Percentiles rank a stretch among this genome's conserved stretches.
These are phyloP conservation scores for Brassica nigra DNA, from an alignment of 345 rosid species.

Conservation along the genomic window DNA sequence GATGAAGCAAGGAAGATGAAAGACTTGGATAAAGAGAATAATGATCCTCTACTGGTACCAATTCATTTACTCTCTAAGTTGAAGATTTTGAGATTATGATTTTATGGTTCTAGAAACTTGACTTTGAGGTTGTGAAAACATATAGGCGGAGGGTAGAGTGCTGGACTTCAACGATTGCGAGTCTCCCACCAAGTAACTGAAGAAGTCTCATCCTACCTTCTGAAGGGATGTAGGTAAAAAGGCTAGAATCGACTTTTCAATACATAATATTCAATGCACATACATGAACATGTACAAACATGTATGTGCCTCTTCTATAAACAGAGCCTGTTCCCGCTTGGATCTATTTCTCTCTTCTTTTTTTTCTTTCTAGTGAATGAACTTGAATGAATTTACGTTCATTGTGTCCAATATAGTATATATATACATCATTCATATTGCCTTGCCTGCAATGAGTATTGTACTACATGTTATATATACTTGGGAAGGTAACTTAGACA, in stretches of 20 bases:
- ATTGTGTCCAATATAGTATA: constrained; percentile 21
- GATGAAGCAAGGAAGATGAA: constrained; percentile 51
- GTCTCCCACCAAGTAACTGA: constrained; percentile 59
- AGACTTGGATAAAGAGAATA: constrained; percentile 48
- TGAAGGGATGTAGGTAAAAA: constrained; percentile 47
- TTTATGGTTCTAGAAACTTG: not conserved
- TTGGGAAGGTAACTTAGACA: constrained; percentile 5
- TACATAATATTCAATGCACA: constrained; percentile 17
- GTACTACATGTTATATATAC: not conserved
- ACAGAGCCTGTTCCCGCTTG: constrained; percentile 13
- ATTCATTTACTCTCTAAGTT: not conserved
- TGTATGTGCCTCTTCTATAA: constrained; percentile 32
- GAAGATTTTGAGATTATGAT: not conserved
- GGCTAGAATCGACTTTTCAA: constrained; percentile 2
- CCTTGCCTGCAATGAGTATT: not conserved
- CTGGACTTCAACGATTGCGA: constrained; percentile 95
- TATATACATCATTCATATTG: constrained; percentile 24
- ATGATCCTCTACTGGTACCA: constrained; percentile 38
- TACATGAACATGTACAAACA: constrained; percentile 35
- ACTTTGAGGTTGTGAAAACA: not conserved
- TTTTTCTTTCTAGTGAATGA: constrained; percentile 4
- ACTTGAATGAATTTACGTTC: constrained; percentile 29
- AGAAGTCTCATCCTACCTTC: constrained; percentile 69
- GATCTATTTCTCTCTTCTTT: not conserved
- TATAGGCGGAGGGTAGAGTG: constrained; percentile 67